Evolutionary conservation across 306 rosid genomes (phyloP).

Genomic region (Castanea sativa): DNA sequence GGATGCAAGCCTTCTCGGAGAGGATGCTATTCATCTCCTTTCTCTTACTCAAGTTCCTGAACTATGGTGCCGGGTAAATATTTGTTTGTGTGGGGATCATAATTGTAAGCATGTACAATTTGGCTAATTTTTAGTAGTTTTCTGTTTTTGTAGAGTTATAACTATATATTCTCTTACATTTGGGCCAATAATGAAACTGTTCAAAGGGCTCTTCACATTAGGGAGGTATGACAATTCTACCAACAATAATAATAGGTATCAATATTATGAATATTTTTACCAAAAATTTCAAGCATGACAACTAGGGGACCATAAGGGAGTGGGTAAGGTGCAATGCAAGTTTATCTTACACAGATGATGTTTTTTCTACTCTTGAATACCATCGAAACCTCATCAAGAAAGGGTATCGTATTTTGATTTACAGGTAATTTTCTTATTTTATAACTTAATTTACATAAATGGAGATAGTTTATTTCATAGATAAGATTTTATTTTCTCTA

Average conservation of each 20-base stretch:
- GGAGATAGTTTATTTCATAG: not conserved
- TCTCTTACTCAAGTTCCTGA: not conserved
- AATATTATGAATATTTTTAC: too few relatives aligned
- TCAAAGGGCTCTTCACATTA: conserved; percentile 15
- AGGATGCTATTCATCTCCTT: not conserved
- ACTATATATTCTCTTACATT: conserved; percentile 6
- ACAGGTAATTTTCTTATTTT: conserved; percentile 5
- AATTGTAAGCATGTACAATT: not conserved
- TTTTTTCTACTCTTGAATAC: conserved; percentile 1
- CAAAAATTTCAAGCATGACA: not conserved
- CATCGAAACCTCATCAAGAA: conserved; percentile 4
- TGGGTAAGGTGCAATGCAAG: conserved; percentile 32
- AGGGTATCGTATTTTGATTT: conserved; percentile 10
- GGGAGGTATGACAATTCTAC: conserved; percentile 4
- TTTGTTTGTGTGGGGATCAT: not conserved
- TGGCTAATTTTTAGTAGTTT: not conserved
- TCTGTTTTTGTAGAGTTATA: not conserved
- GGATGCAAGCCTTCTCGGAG: not conserved
- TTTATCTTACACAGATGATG: not conserved
- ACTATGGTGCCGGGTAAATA: conserved; percentile 4
- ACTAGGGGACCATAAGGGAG: conserved; percentile 27
- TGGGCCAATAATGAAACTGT: conserved; percentile 27
- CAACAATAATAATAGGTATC: too few relatives aligned
- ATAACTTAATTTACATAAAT: not conserved
- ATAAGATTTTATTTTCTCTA: too few relatives aligned